Evolutionary conservation across 2,329 filamentous ascomycete species (phyloP).

Genomic region (Biscogniauxia sp.): DNA sequence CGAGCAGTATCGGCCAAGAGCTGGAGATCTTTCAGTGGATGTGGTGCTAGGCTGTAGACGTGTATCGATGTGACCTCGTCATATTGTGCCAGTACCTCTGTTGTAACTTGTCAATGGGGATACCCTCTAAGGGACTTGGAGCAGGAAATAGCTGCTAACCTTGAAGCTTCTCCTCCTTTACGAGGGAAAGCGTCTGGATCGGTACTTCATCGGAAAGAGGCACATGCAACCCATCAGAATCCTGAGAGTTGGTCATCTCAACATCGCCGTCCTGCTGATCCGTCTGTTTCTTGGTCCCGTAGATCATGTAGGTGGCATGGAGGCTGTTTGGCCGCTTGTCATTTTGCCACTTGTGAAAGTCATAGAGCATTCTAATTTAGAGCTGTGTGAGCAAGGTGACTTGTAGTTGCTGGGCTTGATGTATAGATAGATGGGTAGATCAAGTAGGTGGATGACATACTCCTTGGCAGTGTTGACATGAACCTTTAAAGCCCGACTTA

Average conservation of each 20-base stretch:
- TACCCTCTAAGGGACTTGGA: background rate
- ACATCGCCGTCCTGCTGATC: constrained; percentile 59
- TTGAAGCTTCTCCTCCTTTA: constrained; percentile 69
- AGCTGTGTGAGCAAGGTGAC: constrained; percentile 14
- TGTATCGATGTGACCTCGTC: constrained; percentile 76
- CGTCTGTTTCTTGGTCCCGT: constrained; percentile 58
- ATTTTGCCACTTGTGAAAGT: constrained; percentile 80
- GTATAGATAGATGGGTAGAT: too few species aligned
- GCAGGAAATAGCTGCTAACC: constrained; percentile 41
- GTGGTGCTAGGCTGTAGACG: constrained; percentile 78
- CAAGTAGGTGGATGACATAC: constrained; percentile 50
- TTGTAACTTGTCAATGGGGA: constrained; percentile 12
- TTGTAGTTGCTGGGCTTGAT: background rate
- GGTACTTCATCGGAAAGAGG: constrained; percentile 49
- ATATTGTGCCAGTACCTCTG: constrained; percentile 67
- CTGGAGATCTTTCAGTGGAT: constrained; percentile 68
- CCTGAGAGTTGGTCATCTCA: constrained; percentile 66
- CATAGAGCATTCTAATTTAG: constrained; percentile 70
- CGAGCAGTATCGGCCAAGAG: constrained; percentile 67
- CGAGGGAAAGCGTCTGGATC: constrained; percentile 62
- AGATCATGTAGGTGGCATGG: constrained; percentile 90
- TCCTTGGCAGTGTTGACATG: constrained; percentile 88
- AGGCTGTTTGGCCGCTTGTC: constrained; percentile 68
- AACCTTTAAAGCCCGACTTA: constrained; percentile 79
- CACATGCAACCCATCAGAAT: constrained; percentile 38